Evolutionary conservation across 345 rosid species (phyloP).

Genomic region (Eucalyptus leucophloia): DNA sequence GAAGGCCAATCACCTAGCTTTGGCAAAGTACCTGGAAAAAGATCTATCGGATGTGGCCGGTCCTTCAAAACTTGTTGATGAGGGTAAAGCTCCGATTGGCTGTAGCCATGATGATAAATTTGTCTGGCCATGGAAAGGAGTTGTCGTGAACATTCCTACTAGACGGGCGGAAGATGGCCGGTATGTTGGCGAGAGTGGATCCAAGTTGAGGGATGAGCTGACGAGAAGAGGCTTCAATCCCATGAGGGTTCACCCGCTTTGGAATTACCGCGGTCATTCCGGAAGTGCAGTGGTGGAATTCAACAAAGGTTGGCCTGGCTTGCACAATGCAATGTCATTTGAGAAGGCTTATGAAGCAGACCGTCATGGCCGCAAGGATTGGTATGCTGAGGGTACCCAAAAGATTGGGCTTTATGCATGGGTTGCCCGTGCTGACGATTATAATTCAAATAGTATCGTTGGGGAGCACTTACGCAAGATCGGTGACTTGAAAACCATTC

Average conservation of each 20-base stretch:
- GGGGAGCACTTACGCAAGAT: constrained; percentile 73
- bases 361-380: constrained; percentile 66
- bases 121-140: constrained; percentile 83
- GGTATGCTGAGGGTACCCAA: constrained; percentile 22
- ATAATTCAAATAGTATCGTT: constrained; percentile 36
- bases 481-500: constrained; percentile 70
- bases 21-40: constrained; percentile 57
- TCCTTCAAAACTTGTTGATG: constrained; percentile 12
- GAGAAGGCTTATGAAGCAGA: constrained; percentile 83
- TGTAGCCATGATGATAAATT: constrained; percentile 58
- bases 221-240: constrained; percentile 77
- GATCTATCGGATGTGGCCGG: neutral
- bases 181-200: constrained; percentile 74
- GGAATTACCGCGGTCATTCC: constrained; percentile 85
- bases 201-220: constrained; percentile 70
- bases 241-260: constrained; percentile 66
- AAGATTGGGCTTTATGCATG: constrained; percentile 74
- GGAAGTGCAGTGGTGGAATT: constrained; percentile 84
- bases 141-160: constrained; percentile 80
- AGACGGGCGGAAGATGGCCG: constrained; percentile 45
- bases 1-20: constrained; percentile 80
- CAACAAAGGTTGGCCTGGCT: constrained; percentile 84
- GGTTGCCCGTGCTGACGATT: constrained; percentile 92
- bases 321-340: constrained; percentile 80
- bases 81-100: constrained; percentile 4